Percentiles rank a stretch among this genome's conserved stretches.
Evolutionary conservation across 2,329 filamentous ascomycete genomes (phyloP).

Genomic region (Lecanoromycetidae sp.): DNA sequence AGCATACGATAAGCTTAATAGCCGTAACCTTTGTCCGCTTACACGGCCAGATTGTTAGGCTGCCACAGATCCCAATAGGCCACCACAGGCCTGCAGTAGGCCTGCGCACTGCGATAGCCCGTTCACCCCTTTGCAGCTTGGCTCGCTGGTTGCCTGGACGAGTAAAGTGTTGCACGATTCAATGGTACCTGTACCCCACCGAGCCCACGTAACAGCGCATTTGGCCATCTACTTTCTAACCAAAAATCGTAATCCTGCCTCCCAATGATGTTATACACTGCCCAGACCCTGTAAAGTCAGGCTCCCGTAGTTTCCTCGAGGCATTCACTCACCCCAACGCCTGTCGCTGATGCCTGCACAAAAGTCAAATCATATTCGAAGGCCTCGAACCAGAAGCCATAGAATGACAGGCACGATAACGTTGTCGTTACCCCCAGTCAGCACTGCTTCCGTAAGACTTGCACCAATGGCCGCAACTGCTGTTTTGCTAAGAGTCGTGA

Average conservation of each 20-base stretch:
- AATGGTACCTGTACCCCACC: too few relatives aligned
- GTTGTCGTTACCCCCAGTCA: slow-evolving; percentile 97
- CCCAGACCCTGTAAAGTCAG: not conserved
- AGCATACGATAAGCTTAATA: slow-evolving; percentile 5
- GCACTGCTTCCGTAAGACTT: slow-evolving; percentile 84
- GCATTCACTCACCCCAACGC: not conserved
- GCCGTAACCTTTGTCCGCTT: not conserved
- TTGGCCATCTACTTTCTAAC: too few relatives aligned
- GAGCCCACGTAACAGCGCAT: too few relatives aligned
- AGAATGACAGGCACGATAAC: slow-evolving; percentile 88
- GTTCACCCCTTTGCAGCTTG: too few relatives aligned
- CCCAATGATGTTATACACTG: not conserved
- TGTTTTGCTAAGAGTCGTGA: slow-evolving; percentile 43
- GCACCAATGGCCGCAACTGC: slow-evolving; percentile 63
- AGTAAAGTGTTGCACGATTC: too few relatives aligned
- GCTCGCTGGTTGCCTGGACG: too few relatives aligned
- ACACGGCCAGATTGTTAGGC: too few relatives aligned
- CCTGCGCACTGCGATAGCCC: too few relatives aligned
- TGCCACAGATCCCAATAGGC: slow-evolving; percentile 1
- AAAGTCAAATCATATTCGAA: slow-evolving; percentile 31
- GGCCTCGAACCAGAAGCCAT: slow-evolving; percentile 79
- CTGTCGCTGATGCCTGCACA: slow-evolving; percentile 12
- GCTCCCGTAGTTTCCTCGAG: not conserved
- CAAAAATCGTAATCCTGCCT: too few relatives aligned
- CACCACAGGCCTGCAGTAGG: too few relatives aligned